A percentile compares a stretch with the other conserved stretches of the same genome.
Conservation (phyloP, 768 basidiomycete species). For the Cyclocybe cylindracea region DNA sequence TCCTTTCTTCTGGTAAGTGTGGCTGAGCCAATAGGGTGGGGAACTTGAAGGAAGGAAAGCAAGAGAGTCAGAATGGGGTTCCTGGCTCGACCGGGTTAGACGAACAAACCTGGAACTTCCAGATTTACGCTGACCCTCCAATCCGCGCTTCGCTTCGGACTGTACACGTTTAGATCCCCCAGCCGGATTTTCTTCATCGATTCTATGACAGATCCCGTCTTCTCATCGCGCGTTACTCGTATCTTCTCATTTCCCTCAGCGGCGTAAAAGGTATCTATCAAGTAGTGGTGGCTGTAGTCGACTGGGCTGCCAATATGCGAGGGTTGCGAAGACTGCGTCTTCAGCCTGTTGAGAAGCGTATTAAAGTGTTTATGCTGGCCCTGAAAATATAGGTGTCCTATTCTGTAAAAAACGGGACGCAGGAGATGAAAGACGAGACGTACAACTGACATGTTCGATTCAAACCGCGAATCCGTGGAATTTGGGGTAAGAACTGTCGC, state of each 20-base stretch:
- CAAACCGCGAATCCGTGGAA: conserved; percentile 69
- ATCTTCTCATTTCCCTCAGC: conserved; percentile 56
- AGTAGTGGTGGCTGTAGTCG: conserved; percentile 72
- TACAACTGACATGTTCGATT: conserved; percentile 91
- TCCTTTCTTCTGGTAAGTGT: conserved; percentile 78
- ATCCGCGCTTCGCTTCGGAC: conserved; percentile 81
- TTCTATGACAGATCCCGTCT: conserved; percentile 61
- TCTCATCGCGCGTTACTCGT: conserved; percentile 84
- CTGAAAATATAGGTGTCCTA: conserved; percentile 35
- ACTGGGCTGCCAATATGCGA: conserved; percentile 58
- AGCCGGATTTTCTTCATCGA: conserved; percentile 80
- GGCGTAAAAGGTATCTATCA: conserved; percentile 79
- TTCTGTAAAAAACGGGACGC: conserved; percentile 12
- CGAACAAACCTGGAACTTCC: conserved; percentile 79
- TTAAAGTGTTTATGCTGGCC: conserved; percentile 89
- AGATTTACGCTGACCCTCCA: conserved; percentile 92
- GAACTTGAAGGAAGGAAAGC: conserved; percentile 40
- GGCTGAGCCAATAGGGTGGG: conserved; percentile 65
- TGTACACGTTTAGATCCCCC: conserved; percentile 85
- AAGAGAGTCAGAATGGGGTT: not conserved
- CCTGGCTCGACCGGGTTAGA: not conserved
- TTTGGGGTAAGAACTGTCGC: conserved; percentile 68
- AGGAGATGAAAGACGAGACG: conserved; percentile 28
- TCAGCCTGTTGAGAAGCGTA: conserved; percentile 80
- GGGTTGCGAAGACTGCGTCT: conserved; percentile 53